Evolutionary conservation across 306 rosid species (phyloP), one percentile per base, ranked within the genome.

Genomic region (Cucumis melo): DNA sequence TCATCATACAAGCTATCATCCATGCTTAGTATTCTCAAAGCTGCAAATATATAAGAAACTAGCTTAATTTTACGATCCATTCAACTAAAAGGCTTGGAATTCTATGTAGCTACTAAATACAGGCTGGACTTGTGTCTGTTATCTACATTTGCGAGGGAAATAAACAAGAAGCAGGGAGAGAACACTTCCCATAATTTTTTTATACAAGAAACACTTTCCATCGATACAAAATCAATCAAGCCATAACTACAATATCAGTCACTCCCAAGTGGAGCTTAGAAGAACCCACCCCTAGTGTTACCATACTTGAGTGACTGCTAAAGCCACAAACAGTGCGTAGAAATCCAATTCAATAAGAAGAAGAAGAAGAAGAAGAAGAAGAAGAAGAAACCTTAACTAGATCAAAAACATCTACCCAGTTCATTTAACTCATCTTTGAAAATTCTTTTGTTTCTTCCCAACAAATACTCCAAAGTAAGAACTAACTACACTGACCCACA

Each of bases 1-100:
- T 94, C 97, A 42, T 94, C 99, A 57, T 94, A 94, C 57, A 94
- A 85, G 86, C 95, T 94, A 51, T 94, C 97, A 70, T 94, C 97
- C 99, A 94, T 94, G 23, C n/a, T 74, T 77, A 29, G 13, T 51
- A 4, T 32, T 34, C 23, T 41, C 78, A 44, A 78, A 80, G 44
- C 89, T 86, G 83, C 62, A 20, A 70, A n/a, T 5, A 19, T 27
- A 77, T 1, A 17, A 39, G 27, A 51, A 71, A 71, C 4, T 51
- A 48, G 7, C 44, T 72, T 23, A 15, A 70, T 70, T 1, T 14
- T 48, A 16, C 41, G 1, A 24, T 71, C 9, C 1, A 71, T 48
- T 55, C 3, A 71, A 71, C 54, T 20, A 68, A 68, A n/a, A 17
- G 34, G 68, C 13, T 21, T 46, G 39, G 38, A 24, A 2, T 71